Evolutionary conservation across 345 rosid species (phyloP), one percentile per base, ranked within the genome.

Genomic region (Heritiera fomes): DNA sequence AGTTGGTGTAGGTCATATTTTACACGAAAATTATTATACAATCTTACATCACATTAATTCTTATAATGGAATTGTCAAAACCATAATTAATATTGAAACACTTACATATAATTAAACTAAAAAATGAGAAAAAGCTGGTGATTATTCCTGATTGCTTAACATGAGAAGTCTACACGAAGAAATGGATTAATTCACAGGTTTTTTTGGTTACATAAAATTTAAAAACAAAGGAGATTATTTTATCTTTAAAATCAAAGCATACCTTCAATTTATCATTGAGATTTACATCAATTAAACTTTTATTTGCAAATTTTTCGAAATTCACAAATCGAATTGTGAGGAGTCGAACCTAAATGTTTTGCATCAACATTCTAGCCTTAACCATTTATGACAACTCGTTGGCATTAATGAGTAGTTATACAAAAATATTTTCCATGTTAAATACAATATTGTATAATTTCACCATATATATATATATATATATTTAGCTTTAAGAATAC

Each of bases 81-180:
- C 32, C 72, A 67, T 67, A n/a, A n/a, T 34, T 34, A 34, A 43
- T 20, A 20, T n/a, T 6, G 17, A 67, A 67, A 43, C 56, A 52
- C 45, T 38, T 65, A 23, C 28, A 23, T 23, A 23, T 23, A 23
- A 23, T 8, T 47, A 9, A 47, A 47, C 5, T 47, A 47, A 47
- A 47, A 9, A 50, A 6, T 59, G 3, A 56, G 59, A 5, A 3
- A 47, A 32, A 7, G 38, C 1, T 5, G 20, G 34, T 30, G 63
- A 60, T 1, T 34, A 34, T 34, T 34, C 38, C 75, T 23, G 43
- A 49, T 81, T 75, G 81, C 78, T 67, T 70, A 14, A 79, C 28
- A 71, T 78, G 60, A 80, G 81, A 78, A 82, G 82, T 84, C 80
- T 71, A 82, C 81, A 79, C 75, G 55, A 86, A 86, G 86, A 75